A percentile compares a stretch with the other conserved stretches of the same genome.
Evolutionary conservation across 139 green algal species (phyloP).

Genomic region (Volvox reticuliferus): DNA sequence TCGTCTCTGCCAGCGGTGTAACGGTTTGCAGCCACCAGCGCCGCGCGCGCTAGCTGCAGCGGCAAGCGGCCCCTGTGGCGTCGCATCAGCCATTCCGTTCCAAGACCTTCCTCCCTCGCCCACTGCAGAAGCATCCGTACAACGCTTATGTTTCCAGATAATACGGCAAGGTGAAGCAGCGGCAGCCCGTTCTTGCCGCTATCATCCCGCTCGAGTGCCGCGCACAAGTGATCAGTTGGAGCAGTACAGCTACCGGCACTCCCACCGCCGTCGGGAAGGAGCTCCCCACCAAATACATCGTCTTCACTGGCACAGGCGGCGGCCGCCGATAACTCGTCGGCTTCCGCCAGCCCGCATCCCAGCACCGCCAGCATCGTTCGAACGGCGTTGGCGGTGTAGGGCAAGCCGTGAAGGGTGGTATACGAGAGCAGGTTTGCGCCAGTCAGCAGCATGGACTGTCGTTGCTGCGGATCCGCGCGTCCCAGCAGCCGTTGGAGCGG

Average conservation of each 20-base stretch:
- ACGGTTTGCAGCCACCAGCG: not conserved
- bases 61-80: not conserved
- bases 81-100: not conserved
- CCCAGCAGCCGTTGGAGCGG: not conserved
- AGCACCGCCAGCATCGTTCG: not conserved
- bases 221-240: not conserved
- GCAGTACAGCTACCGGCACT: no score
- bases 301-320: not conserved
- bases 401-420: not conserved
- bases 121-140: not conserved
- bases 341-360: conserved; percentile 15
- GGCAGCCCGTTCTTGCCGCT: not conserved
- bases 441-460: not conserved
- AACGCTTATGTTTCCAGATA: not conserved
- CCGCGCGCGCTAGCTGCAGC: not conserved
- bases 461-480: not conserved
- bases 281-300: not conserved
- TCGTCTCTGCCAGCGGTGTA: not conserved
- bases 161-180: not conserved
- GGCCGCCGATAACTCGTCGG: not conserved
- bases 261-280: not conserved
- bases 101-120: conserved; percentile 20
- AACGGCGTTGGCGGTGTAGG: not conserved
- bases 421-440: conserved; percentile 43
- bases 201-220: not conserved